phyloP scores from a whole-genome alignment of 2,329 filamentous ascomycete genomes.

The Microdochium bolleyi region DNA sequence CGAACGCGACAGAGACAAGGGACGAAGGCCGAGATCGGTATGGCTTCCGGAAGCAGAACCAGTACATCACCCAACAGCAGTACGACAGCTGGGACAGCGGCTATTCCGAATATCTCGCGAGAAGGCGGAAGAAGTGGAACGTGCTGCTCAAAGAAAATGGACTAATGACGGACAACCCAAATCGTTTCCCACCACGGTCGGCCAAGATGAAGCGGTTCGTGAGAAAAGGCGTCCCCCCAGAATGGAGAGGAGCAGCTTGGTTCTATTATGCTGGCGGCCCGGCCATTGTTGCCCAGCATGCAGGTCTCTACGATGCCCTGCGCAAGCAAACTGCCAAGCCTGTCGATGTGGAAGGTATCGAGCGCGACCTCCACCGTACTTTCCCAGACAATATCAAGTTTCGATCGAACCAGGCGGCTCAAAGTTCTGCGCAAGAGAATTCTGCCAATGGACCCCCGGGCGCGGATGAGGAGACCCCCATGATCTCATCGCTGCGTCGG shows the following conservation, averaged over 20 bases:
- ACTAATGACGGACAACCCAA: conserved; percentile 62
- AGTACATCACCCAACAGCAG: conserved; percentile 66
- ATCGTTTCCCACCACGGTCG: conserved; percentile 70
- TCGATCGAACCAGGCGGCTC: conserved; percentile 46
- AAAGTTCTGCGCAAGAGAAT: conserved; percentile 22
- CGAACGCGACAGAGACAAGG: conserved; percentile 29
- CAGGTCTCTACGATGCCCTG: conserved; percentile 68
- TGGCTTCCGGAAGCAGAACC: conserved; percentile 83
- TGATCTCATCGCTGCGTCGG: conserved; percentile 73
- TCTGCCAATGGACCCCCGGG: conserved; percentile 14
- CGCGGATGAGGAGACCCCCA: conserved; percentile 54
- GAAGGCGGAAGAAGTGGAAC: conserved; percentile 76
- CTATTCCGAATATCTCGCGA: conserved; percentile 68
- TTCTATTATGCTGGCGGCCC: conserved; percentile 93
- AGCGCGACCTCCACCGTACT: conserved; percentile 86
- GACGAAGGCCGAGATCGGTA: conserved; percentile 67
- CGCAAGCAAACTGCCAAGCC: conserved; percentile 57
- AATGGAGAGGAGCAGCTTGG: conserved; percentile 94
- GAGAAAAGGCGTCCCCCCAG: conserved; percentile 86
- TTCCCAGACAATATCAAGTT: conserved; percentile 93
- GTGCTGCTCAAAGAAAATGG: conserved; percentile 69
- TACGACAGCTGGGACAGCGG: conserved; percentile 75
- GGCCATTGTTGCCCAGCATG: conserved; percentile 65
- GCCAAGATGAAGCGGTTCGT: conserved; percentile 85
- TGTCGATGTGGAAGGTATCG: conserved; percentile 81